These are phyloP conservation scores for Myriangium duriaei DNA, from an alignment of 2,329 filamentous ascomycete genomes.

Conservation along the genomic window DNA sequence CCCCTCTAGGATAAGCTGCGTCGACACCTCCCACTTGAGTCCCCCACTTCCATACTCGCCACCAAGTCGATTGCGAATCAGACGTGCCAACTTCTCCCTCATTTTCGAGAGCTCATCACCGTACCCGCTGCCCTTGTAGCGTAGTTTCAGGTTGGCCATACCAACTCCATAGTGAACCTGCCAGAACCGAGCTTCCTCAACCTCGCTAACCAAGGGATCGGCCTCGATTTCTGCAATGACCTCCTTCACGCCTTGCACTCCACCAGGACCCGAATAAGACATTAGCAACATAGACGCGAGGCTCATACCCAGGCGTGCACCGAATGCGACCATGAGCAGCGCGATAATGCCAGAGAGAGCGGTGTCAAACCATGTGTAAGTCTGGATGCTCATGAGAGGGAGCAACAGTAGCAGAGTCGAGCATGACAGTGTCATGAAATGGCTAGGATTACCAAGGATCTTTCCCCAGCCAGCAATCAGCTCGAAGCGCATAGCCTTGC, in stretches of 20 bases:
- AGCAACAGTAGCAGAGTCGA: conserved; percentile 68
- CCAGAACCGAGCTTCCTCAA: conserved; percentile 94
- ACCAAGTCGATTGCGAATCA: conserved; percentile 76
- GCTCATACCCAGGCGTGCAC: conserved; percentile 68
- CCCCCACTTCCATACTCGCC: conserved; percentile 76
- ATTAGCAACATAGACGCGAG: conserved; percentile 92
- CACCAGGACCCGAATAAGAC: conserved; percentile 53
- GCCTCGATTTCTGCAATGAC: conserved; percentile 77
- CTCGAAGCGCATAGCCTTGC: conserved; percentile 76
- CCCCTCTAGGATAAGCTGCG: conserved; percentile 56
- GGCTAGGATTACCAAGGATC: conserved; percentile 86
- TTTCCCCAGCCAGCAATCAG: conserved; percentile 72
- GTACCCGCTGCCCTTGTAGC: conserved; percentile 52
- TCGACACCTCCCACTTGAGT: conserved; percentile 83
- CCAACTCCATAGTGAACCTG: conserved; percentile 95
- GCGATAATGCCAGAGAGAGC: conserved; percentile 72
- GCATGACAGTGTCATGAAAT: conserved; percentile 85
- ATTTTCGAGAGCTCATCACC: conserved; percentile 55
- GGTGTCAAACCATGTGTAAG: conserved; percentile 74
- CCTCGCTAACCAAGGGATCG: conserved; percentile 59
- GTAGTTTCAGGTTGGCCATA: conserved; percentile 84
- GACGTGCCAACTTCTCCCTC: conserved; percentile 59
- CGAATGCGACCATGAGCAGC: conserved; percentile 76
- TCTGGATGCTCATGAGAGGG: conserved; percentile 66
- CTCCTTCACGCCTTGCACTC: conserved; percentile 45